Percentiles rank a stretch among this genome's conserved stretches.
These are phyloP conservation scores for Aspergillus thermomutatus DNA, from an alignment of 2,329 filamentous ascomycete species.

Conservation along the genomic window DNA sequence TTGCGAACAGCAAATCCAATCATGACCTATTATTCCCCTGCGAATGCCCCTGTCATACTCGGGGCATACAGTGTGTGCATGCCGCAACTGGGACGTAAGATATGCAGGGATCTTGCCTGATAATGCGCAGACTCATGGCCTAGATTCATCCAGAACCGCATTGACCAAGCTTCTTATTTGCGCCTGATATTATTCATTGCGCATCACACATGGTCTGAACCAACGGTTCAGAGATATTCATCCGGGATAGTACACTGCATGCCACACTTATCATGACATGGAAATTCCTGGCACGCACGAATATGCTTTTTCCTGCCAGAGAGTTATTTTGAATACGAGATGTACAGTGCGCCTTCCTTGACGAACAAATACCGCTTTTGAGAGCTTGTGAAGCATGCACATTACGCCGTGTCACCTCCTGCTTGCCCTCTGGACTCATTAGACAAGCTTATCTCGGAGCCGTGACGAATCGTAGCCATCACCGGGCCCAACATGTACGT, in stretches of 20 bases:
- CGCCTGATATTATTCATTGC: neutral
- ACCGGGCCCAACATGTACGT: neutral
- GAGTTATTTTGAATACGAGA: no score
- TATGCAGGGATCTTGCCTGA: neutral
- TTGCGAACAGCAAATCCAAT: neutral
- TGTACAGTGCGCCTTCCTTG: no score
- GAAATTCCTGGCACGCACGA: neutral
- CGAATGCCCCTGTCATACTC: neutral
- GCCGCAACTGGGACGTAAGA: neutral
- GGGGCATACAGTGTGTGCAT: neutral
- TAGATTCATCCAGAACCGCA: neutral
- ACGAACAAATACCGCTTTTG: no score
- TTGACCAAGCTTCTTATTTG: neutral
- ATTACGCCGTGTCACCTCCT: no score
- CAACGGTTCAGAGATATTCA: neutral
- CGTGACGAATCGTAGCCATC: neutral
- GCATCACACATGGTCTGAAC: neutral
- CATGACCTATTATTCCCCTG: neutral
- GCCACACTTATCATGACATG: neutral
- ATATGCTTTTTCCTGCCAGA: no score
- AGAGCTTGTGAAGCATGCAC: no score
- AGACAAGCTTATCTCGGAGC: no score
- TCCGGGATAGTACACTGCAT: no score
- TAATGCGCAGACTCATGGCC: neutral
- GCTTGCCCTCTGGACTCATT: neutral